phyloP scores from a whole-genome alignment of 2,329 filamentous ascomycete species.

The Aspergillus bombycis region DNA sequence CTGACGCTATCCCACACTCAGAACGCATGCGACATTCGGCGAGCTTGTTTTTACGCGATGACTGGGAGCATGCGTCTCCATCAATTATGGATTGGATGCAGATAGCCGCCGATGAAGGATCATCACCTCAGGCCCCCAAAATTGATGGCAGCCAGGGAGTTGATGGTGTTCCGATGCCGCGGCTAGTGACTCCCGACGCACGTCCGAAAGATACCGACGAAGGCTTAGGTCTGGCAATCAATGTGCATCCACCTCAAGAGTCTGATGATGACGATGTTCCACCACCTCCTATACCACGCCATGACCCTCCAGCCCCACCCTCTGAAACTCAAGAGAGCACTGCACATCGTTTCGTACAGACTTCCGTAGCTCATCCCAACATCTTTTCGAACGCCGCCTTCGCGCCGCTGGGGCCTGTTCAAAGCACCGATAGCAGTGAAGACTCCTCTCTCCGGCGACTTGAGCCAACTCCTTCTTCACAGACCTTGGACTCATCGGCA shows the following conservation, averaged over 20 bases:
- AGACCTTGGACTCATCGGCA: conserved; percentile 39
- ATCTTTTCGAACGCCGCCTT: conserved; percentile 15
- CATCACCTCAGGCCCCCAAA: conserved; percentile 40
- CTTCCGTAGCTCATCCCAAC: conserved; percentile 9
- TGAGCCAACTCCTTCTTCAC: conserved; percentile 33
- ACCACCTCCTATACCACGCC: conserved; percentile 42
- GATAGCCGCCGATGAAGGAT: conserved; percentile 44
- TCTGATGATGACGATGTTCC: conserved; percentile 25
- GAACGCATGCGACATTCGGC: conserved; percentile 39
- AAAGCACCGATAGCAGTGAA: conserved; percentile 39
- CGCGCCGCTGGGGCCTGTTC: conserved; percentile 25
- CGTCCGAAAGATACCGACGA: conserved; percentile 33
- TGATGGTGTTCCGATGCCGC: conserved; percentile 33
- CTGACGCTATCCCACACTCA: conserved; percentile 31
- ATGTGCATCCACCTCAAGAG: conserved; percentile 38
- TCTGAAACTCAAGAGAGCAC: conserved; percentile 17
- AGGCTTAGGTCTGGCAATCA: conserved; percentile 50
- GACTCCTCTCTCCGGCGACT: conserved; percentile 39
- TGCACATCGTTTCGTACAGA: neutral
- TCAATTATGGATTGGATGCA: conserved; percentile 55
- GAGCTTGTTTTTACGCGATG: conserved; percentile 49
- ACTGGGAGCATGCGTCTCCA: conserved; percentile 54
- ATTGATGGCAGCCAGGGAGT: conserved; percentile 13
- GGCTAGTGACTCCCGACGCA: conserved; percentile 18
- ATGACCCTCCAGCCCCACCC: conserved; percentile 17